Conservation (phyloP, 2,329 filamentous ascomycete species). For the Cephalotrichum gorgonifer region DNA sequence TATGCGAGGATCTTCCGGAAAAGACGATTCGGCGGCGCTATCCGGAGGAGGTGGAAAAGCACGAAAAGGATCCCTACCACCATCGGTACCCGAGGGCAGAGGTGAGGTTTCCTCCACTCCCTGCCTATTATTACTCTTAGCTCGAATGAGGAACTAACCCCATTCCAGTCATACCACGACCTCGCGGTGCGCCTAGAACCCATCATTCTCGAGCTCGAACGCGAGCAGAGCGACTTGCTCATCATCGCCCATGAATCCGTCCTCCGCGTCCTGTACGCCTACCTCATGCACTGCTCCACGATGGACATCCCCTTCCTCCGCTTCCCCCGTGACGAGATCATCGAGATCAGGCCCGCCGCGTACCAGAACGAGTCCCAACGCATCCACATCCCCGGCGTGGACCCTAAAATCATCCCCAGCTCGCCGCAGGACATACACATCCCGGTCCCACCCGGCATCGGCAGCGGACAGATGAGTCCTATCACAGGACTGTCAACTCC, state of each 20-base stretch:
- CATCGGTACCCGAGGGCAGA: conserved; percentile 93
- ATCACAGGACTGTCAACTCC: conserved; percentile 2
- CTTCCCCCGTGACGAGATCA: conserved; percentile 94
- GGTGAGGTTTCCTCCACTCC: conserved; percentile 34
- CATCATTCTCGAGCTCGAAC: conserved; percentile 93
- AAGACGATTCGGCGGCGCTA: conserved; percentile 69
- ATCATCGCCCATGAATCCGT: conserved; percentile 98
- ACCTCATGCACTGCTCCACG: conserved; percentile 96
- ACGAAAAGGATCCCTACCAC: conserved; percentile 91
- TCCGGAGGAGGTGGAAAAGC: conserved; percentile 84
- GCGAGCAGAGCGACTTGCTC: conserved; percentile 93
- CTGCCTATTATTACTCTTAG: not conserved
- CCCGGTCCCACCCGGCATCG: conserved; percentile 2
- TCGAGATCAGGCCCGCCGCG: conserved; percentile 94
- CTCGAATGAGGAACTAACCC: not conserved
- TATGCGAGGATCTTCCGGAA: conserved; percentile 90
- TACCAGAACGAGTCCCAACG: conserved; percentile 95
- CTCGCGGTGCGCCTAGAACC: conserved; percentile 95
- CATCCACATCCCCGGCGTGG: conserved; percentile 67
- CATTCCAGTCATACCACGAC: conserved; percentile 80
- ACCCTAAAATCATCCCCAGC: conserved; percentile 58
- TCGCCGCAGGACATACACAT: conserved; percentile 6
- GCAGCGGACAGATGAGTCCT: conserved; percentile 5
- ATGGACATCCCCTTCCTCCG: conserved; percentile 86
- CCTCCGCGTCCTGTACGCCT: conserved; percentile 91